Evolutionary conservation across 108 stramenopile genomes (phyloP), one percentile per base, ranked within the genome.

Genomic region (Seminavis robusta): DNA sequence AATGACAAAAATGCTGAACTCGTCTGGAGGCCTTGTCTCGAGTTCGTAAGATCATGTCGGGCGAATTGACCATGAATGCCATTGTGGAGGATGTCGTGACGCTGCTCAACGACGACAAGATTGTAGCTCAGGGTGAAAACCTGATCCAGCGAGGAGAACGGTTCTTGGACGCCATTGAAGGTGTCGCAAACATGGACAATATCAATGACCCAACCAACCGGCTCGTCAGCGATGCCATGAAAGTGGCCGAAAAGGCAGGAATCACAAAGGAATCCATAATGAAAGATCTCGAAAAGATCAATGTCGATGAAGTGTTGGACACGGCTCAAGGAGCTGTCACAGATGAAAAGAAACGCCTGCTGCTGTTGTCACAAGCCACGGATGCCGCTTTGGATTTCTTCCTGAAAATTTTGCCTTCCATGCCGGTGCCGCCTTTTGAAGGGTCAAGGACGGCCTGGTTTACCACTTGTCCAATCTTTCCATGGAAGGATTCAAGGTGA

Each of bases 331-430:
- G 61, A 56, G 90, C 83, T 27, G 79, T 90, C 26, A 84, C 82
- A 13, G 86, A 94, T 62, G 92, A 94, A 57, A 65, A 63, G 27
- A 84, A 79, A 8, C 67, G 92, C 28, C 76, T 74, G 23, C 67
- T 88, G 41, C 67, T 94, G 13, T 57, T 94, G 8, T 90, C 92
- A 7, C 69, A 79, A 36, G 92, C 92, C 3, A 84, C 82, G 0
- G 92, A 94, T 59, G 74, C 88, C 4, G 92, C 92, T 1, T 57
- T 94, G 24, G 92, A 94, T 61, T 94, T 94, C 45, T 66, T 90
- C 32, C 65, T 94, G 23, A 74, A 71, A 16, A 81, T 94, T 27
- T 67, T 94, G 1, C 92, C 92, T 17, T 86, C 86, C 13, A 84
- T 94, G 86, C 82, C 84, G 1, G 81, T 89, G 3, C 91, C 91